These are phyloP conservation scores for Suillus hirtellus DNA, from an alignment of 768 basidiomycete genomes.

Conservation along the genomic window DNA sequence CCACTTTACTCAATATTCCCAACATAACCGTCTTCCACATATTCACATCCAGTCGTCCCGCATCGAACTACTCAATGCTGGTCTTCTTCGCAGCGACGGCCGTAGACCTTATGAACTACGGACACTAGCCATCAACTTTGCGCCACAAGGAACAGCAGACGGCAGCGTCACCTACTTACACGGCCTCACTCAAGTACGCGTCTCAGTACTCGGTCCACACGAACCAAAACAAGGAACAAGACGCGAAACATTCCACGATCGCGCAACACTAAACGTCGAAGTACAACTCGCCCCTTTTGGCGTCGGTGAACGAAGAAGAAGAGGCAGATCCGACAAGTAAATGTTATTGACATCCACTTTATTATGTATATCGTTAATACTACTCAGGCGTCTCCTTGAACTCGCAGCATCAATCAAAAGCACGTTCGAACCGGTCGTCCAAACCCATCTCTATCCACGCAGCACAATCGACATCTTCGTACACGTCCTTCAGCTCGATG, in stretches of 20 bases:
- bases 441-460: conserved; percentile 88
- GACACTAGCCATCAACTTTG: conserved; percentile 75
- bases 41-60: conserved; percentile 41
- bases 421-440: conserved; percentile 95
- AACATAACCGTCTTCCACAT: not conserved
- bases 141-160: conserved; percentile 75
- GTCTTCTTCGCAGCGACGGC: conserved; percentile 89
- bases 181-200: conserved; percentile 86
- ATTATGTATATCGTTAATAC: conserved; percentile 8
- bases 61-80: conserved; percentile 80
- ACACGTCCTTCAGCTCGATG: conserved; percentile 92
- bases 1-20: not conserved
- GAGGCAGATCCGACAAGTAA: conserved; percentile 86
- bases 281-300: conserved; percentile 87
- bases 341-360: conserved; percentile 27
- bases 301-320: conserved; percentile 73
- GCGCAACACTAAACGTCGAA: conserved; percentile 88
- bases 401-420: conserved; percentile 84
- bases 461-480: conserved; percentile 94
- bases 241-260: conserved; percentile 81
- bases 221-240: conserved; percentile 71
- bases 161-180: conserved; percentile 84
- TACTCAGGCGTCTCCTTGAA: conserved; percentile 78
- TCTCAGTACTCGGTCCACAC: conserved; percentile 89
- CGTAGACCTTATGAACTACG: conserved; percentile 91